Base-by-base conservation (phyloP, 108 stramenopile genomes). In the Tribonema minus region DNA sequence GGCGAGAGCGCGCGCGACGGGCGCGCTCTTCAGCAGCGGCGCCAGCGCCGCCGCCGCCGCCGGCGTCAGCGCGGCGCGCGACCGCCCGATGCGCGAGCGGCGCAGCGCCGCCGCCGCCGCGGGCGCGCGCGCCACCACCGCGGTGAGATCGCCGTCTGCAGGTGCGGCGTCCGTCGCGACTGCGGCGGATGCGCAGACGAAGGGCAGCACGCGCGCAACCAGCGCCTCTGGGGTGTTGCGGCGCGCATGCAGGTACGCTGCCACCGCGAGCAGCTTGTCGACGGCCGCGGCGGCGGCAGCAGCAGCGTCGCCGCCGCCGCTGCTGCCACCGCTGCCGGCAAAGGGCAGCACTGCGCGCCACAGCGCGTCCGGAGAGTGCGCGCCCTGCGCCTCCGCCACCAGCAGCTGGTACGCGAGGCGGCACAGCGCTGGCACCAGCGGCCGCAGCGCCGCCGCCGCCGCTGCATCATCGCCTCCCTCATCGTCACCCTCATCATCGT, bases 381-480 rank as follows among this genome's bases (percentile, higher is more conserved):
- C 60, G 35, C 70, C 70, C 61, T 71, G 67, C 27, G 66, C 23
- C 76, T 76, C 76, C 23, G 54, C 66, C 29, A 34, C 37, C 59
- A 35, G 58, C 3, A 76, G 67, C 28, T 76, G 76, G 40, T 65
- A 41, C 33, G 64, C 36, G 37, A 76, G 58, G 15, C 76, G 76
- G 28, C 76, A 76, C 26, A 76, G 66, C 58, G 67, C 66, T 3
- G 76, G 76, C 1, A 76, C 35, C 3, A 76, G 27, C 23, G 67
- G 30, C 46, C n/a, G 7, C 68, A 46, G 27, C 25, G 59, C 3
- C 30, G 59, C 27, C 38, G 36, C 70, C 36, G 70, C n/a, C 1
- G 15, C 20, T 7, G 3, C 2, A 37, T 31, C 12, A 15, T 64
- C 2, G 12, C 3, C 37, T 66, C 62, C 4, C 15, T 6, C 30